Conservation (phyloP, 2,329 filamentous ascomycete genomes). For the Aureobasidium leucospermi region DNA sequence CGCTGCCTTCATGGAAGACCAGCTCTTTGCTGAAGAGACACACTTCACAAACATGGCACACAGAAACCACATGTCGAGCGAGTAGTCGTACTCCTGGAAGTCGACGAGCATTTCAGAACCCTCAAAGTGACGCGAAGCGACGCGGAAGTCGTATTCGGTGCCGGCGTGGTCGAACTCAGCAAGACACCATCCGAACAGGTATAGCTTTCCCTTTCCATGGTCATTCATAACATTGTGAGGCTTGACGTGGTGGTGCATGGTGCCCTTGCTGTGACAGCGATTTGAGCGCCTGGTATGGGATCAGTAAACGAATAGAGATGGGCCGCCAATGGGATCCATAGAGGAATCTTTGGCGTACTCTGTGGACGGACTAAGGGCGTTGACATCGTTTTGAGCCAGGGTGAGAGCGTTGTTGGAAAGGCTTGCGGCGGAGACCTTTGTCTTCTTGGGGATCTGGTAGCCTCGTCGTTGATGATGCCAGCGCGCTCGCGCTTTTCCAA, state of each 20-base stretch:
- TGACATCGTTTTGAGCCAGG: too few relatives aligned
- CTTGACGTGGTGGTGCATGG: constrained; percentile 99
- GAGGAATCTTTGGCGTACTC: too few relatives aligned
- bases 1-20: constrained; percentile 98
- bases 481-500: too few relatives aligned
- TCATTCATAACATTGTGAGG: constrained; percentile 99
- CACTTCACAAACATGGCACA: constrained; percentile 80
- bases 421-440: too few relatives aligned
- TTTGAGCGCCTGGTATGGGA: constrained; percentile 64
- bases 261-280: constrained; percentile 98
- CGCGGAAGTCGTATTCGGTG: constrained; percentile 97
- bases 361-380: too few relatives aligned
- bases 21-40: constrained; percentile 88
- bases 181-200: constrained; percentile 96
- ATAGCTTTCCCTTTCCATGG: constrained; percentile 94
- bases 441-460: too few relatives aligned
- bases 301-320: background rate
- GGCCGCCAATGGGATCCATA: too few relatives aligned
- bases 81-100: constrained; percentile 99
- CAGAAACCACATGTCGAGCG: constrained; percentile 97
- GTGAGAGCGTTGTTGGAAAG: too few relatives aligned
- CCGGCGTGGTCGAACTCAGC: constrained; percentile 98
- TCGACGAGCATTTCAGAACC: constrained; percentile 94
- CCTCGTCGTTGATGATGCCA: too few relatives aligned
- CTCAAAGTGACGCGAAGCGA: constrained; percentile 97